Conservation (phyloP, 768 basidiomycete genomes). For the Solioccasus polychromus region DNA sequence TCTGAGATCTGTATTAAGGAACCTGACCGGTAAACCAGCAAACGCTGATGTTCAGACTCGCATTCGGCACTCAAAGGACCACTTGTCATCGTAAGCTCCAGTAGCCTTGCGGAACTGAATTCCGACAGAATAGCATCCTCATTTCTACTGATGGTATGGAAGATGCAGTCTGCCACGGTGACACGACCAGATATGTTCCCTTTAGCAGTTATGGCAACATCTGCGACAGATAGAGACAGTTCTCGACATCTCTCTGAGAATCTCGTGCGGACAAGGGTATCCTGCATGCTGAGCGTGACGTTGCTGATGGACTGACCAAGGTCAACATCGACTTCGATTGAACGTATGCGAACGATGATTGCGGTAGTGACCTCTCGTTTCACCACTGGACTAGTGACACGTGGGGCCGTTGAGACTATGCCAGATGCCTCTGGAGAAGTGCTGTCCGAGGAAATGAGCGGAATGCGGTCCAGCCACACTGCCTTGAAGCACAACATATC, state of each 20-base stretch:
- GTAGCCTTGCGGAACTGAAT: conserved; percentile 46
- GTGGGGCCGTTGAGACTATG: conserved; percentile 15
- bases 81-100: conserved; percentile 74
- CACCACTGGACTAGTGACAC: conserved; percentile 8
- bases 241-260: conserved; percentile 61
- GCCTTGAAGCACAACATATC: conserved; percentile 95
- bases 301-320: conserved; percentile 83
- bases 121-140: conserved; percentile 37
- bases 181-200: conserved; percentile 71
- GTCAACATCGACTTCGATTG: conserved; percentile 72
- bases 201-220: conserved; percentile 52
- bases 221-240: conserved; percentile 61
- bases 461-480: conserved; percentile 89
- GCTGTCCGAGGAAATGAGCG: conserved; percentile 54
- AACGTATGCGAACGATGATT: conserved; percentile 68
- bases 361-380: conserved; percentile 55
- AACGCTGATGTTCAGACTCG: conserved; percentile 72
- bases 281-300: conserved; percentile 60
- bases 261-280: conserved; percentile 63
- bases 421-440: conserved; percentile 19
- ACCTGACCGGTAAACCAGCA: conserved; percentile 72
- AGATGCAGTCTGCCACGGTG: conserved; percentile 67
- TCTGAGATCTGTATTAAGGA: not conserved
- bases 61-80: conserved; percentile 64
- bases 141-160: conserved; percentile 66